phyloP scores from a whole-genome alignment of 352 stramenopile species.

The Plasmopara halstedii region DNA sequence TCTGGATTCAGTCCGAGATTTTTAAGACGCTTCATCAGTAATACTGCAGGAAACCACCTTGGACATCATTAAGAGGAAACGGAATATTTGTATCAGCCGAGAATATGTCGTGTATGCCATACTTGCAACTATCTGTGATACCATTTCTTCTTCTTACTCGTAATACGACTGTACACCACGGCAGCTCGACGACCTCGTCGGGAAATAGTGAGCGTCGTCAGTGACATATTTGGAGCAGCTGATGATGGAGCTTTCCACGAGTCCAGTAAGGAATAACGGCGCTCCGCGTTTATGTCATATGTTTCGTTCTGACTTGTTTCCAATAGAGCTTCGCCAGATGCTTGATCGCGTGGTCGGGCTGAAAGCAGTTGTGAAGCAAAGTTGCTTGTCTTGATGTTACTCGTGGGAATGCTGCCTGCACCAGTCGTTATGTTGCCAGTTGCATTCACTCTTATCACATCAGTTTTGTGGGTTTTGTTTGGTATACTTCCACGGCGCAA shows the following conservation, averaged over 20 bases:
- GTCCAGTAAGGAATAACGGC: conserved; percentile 65
- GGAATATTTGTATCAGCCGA: no score
- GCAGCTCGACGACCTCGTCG: conserved; percentile 49
- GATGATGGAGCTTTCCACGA: conserved; percentile 60
- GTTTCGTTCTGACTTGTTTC: conserved; percentile 29
- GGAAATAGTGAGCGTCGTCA: conserved; percentile 69
- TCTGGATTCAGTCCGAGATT: no score
- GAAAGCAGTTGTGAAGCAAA: conserved; percentile 13
- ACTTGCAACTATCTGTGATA: conserved; percentile 27
- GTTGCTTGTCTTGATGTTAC: conserved; percentile 24
- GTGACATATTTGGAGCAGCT: conserved; percentile 44
- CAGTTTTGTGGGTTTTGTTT: conserved; percentile 12
- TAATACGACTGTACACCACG: conserved; percentile 54
- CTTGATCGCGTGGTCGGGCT: conserved; percentile 7
- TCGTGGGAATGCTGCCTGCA: conserved; percentile 23
- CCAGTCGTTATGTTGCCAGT: neutral
- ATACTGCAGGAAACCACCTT: no score
- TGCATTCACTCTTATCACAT: conserved; percentile 11
- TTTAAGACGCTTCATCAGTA: no score
- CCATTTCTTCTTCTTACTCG: conserved; percentile 54
- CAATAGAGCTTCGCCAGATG: conserved; percentile 9
- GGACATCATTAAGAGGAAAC: no score
- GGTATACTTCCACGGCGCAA: conserved; percentile 38
- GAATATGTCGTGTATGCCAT: no score
- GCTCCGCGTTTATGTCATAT: conserved; percentile 29